These are phyloP conservation scores for Cantharellus cinnabarinus DNA, from an alignment of 768 basidiomycete species.

Conservation along the genomic window DNA sequence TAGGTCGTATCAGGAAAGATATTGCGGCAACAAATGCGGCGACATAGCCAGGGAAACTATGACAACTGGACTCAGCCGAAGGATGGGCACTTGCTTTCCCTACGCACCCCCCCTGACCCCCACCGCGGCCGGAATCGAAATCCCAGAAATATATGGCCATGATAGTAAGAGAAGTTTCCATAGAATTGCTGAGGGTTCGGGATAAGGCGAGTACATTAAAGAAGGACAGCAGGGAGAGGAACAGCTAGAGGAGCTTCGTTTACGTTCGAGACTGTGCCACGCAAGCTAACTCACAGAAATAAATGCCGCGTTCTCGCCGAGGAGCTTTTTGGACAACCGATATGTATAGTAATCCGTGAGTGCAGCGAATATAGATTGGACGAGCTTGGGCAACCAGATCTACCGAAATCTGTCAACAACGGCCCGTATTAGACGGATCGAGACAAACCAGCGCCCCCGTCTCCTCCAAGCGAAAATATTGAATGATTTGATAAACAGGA, in stretches of 20 bases:
- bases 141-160: constrained; percentile 59
- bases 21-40: constrained; percentile 44
- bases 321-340: constrained; percentile 33
- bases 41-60: not conserved
- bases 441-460: constrained; percentile 39
- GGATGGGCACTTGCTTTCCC: too few species aligned
- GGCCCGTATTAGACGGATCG: not conserved
- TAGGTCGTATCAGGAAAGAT: constrained; percentile 70
- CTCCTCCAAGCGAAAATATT: constrained; percentile 31
- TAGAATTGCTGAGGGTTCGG: constrained; percentile 77
- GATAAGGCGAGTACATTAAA: constrained; percentile 74
- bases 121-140: constrained; percentile 9
- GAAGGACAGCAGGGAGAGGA: constrained; percentile 67
- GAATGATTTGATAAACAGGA: constrained; percentile 55
- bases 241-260: constrained; percentile 26
- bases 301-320: constrained; percentile 37
- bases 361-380: constrained; percentile 62
- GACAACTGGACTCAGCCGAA: too few species aligned
- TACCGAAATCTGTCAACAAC: constrained; percentile 14
- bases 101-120: not conserved
- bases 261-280: not conserved
- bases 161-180: constrained; percentile 72
- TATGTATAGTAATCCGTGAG: constrained; percentile 59
- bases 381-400: constrained; percentile 52
- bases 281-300: constrained; percentile 35